A percentile compares a stretch with the other conserved stretches of the same genome.
Evolutionary conservation across 495 filamentous ascomycete species (phyloP).

Genomic region (Penicillium manginii): DNA sequence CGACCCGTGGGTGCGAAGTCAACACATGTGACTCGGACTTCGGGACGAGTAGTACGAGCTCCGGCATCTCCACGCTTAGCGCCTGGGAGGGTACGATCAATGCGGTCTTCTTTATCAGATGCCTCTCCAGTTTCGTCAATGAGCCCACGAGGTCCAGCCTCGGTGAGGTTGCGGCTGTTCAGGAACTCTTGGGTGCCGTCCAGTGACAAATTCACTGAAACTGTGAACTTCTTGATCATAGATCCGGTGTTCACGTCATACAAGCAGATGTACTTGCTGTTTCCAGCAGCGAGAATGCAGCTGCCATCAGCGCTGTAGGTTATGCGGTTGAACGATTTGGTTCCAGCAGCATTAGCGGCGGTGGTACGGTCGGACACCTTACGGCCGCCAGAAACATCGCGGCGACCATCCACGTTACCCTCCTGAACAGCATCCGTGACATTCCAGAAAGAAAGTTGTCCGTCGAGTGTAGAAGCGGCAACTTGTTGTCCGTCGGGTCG

Average conservation of each 20-base stretch:
- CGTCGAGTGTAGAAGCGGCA: conserved; percentile 90
- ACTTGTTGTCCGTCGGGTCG: conserved; percentile 89
- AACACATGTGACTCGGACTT: conserved; percentile 83
- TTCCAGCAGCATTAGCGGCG: conserved; percentile 86
- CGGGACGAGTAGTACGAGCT: conserved; percentile 71
- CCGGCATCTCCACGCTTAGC: conserved; percentile 84
- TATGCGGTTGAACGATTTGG: conserved; percentile 86
- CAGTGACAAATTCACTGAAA: conserved; percentile 89
- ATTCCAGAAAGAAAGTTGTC: conserved; percentile 94
- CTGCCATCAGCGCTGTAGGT: conserved; percentile 89
- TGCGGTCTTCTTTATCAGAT: conserved; percentile 83
- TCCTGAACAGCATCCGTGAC: conserved; percentile 84
- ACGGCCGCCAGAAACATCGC: conserved; percentile 91
- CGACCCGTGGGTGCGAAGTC: conserved; percentile 87
- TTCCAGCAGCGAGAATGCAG: conserved; percentile 87
- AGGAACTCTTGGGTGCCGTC: conserved; percentile 97
- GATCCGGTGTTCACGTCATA: conserved; percentile 89
- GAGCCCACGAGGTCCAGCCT: conserved; percentile 81
- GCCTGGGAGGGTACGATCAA: conserved; percentile 85
- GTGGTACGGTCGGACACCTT: conserved; percentile 84
- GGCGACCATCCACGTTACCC: conserved; percentile 79
- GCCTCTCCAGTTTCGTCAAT: conserved; percentile 86
- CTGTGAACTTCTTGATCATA: conserved; percentile 91
- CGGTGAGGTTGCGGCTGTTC: conserved; percentile 87
- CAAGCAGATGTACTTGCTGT: conserved; percentile 96